Evolutionary conservation across 352 stramenopile genomes (phyloP), one percentile per base, ranked within the genome.

Genomic region (Pythium apleroticum): DNA sequence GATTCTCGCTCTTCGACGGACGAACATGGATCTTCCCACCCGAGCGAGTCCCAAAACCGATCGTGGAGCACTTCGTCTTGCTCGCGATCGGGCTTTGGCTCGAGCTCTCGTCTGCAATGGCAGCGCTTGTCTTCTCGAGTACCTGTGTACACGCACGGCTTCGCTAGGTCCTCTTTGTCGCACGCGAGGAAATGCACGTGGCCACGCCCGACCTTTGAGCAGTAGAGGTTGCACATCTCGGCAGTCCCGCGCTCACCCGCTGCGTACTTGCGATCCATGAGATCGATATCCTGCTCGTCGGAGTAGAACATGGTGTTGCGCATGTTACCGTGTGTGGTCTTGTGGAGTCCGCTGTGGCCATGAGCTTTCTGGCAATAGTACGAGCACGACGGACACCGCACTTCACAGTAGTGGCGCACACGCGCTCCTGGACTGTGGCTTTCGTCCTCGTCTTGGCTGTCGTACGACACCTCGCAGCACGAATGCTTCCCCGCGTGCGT

Each of bases 141-240:
- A 5, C 77, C 83, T 10, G 66, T 71, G 53, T 89, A 89, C 22
- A 91, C 77, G 30, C 82, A 93, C 3, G 22, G 10, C 11, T 54
- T 67, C 0, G 12, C 52, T 19, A 68, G 62, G 14, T 30, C 71
- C 0, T 57, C 41, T 35, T 90, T 75, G 0, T 89, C 74, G 33
- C 86, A 95, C 4, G 81, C 65, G 17, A 95, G 45, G 39, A 90
- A 95, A 58, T 93, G 84, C 7, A 93, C 81, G 39, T 95, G 84
- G 10, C 76, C 73, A 17, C 80, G 84, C 45, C 84, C 86, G 77
- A 89, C 92, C 62, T 91, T 91, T 8, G 82, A 81, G 64, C 81
- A 95, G 63, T 84, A 93, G 20, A 93, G 58, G 30, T 88, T 91
- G 57, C 84, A 95, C 81, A 93, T 93, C 53, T 95, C 84, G 3